Evolutionary conservation across 2,329 filamentous ascomycete species (phyloP), one percentile per base, ranked within the genome.

Genomic region (Colletotrichum scovillei): DNA sequence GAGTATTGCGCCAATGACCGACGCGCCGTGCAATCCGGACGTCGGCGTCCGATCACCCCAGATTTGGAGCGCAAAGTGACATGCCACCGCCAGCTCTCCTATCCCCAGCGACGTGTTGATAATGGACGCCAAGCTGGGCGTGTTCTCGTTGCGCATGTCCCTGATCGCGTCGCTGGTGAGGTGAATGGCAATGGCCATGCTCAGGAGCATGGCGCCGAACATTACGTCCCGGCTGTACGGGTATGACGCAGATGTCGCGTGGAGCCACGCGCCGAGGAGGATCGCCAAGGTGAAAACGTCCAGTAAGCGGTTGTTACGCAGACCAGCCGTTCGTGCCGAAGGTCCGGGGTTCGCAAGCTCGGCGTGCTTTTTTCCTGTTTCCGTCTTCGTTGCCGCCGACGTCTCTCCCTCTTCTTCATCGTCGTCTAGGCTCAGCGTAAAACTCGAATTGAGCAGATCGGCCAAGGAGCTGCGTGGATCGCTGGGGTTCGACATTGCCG

Each of bases 381-480:
- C 63, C 42, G 19, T 49, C 42, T 63, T 58, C 19, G 42, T 49
- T 22, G 26, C 60, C 35, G 28, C 22, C 30, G 4, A 42, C 57
- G 19, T 35, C 22, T 62, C 58, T 19, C 46, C 49, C 7, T 73
- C 71, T 42, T 76, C 71, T 2, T 55, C 67, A 16, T 76, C 67
- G 14, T 76, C 75, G 8, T 81, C 81, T 16, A 81, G 78, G 38
- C 80, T 80, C 6, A 88, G 73, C 14, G 77, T 84, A 69, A 88
- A 87, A 66, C 84, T 84, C 74, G 83, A 81, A 55, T 80, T 81
- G 63, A 88, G 81, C 22, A 88, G 74, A 35, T 87, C 85, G 0
- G 86, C 85, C 68, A 88, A 69, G 1, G 82, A 80, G 68, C 83
- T 85, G 3, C 85, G 79, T 59, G 86, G 85, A 55, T 86, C 85